Evolutionary conservation across 768 basidiomycete genomes (phyloP), one percentile per base, ranked within the genome.

Genomic region (Tylopilus vinaceipallidus): DNA sequence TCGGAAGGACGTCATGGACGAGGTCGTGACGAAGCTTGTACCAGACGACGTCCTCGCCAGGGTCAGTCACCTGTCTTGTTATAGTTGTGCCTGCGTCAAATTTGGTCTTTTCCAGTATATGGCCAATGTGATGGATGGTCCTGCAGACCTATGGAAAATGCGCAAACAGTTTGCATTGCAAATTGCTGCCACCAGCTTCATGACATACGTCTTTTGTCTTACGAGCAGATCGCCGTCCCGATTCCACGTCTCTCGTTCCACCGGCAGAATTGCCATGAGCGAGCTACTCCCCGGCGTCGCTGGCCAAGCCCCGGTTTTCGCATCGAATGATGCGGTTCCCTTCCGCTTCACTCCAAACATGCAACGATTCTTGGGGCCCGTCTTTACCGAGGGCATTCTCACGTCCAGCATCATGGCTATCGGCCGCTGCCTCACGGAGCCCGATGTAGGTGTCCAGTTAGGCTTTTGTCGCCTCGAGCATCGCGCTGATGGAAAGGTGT

Each of bases 291-390:
- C 95, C 36, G 83, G 93, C 36, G 65, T 71, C 48, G 57, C 64
- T 50, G 59, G 70, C 49, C 69, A 68, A 75, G 50, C 85, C 76
- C 64, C 82, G 2, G 68, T 88, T 36, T 88, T 92, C 62, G 79
- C 80, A 13, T 88, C 89, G 16, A 83, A 75, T 56, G 97, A 99
- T 59, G 77, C 84, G 3, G 93, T 98, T 5, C 97, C 97, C 1
- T 99, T 99, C 88, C 86, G 97, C 32, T 82, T 95, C 56, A 98
- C 97, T 4, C 94, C 94, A 4, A 98, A 97, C 69, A 82, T 99
- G 74, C 97, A 99, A 69, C 78, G 81, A 54, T 95, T 99, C 73
- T 71, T 98, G 32, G 92, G 91, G 2, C 87, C 89, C 2, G 80
- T 91, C 46, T 86, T 90, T 35, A 89, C 85, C 1, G 97, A 99